phyloP scores from a whole-genome alignment of 1,284 basidiomycete genomes.

The Fistulinella cinereoalba region DNA sequence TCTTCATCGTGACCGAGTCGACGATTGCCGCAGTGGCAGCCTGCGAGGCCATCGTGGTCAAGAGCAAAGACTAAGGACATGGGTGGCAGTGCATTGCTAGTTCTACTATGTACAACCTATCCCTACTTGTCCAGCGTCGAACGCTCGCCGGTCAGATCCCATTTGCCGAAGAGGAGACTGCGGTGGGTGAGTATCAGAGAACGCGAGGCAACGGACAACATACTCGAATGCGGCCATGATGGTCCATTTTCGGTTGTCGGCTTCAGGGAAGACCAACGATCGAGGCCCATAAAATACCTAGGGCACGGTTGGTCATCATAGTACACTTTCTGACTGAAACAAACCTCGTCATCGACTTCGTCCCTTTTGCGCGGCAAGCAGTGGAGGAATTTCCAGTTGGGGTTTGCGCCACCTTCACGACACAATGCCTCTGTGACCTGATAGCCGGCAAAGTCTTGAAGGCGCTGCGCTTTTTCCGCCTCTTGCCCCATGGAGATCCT shows the following conservation, averaged over 20 bases:
- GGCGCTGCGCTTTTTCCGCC: conserved; percentile 85
- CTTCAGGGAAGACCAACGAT: conserved; percentile 72
- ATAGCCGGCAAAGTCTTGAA: conserved; percentile 88
- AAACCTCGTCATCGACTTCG: conserved; percentile 92
- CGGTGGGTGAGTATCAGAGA: conserved; percentile 8
- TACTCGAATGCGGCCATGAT: conserved; percentile 88
- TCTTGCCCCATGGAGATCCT: conserved; percentile 99
- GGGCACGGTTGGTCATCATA: not conserved
- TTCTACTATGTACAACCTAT: too few species aligned
- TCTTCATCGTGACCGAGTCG: conserved; percentile 63
- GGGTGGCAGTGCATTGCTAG: conserved; percentile 16
- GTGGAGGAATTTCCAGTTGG: conserved; percentile 94
- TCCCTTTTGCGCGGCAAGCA: conserved; percentile 91
- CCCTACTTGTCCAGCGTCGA: too few species aligned
- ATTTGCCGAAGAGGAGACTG: conserved; percentile 51
- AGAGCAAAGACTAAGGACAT: not conserved
- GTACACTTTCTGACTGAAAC: conserved; percentile 19
- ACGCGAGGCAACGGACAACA: conserved; percentile 32
- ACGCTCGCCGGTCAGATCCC: conserved; percentile 35
- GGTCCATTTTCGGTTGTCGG: conserved; percentile 92
- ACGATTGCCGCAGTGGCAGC: conserved; percentile 39
- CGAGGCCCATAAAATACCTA: conserved; percentile 77
- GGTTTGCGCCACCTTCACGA: conserved; percentile 75
- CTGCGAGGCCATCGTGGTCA: conserved; percentile 23
- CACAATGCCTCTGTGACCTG: conserved; percentile 91